These are phyloP conservation scores for Aspergillus saccharolyticus DNA, from an alignment of 495 filamentous ascomycete genomes.

Conservation along the genomic window DNA sequence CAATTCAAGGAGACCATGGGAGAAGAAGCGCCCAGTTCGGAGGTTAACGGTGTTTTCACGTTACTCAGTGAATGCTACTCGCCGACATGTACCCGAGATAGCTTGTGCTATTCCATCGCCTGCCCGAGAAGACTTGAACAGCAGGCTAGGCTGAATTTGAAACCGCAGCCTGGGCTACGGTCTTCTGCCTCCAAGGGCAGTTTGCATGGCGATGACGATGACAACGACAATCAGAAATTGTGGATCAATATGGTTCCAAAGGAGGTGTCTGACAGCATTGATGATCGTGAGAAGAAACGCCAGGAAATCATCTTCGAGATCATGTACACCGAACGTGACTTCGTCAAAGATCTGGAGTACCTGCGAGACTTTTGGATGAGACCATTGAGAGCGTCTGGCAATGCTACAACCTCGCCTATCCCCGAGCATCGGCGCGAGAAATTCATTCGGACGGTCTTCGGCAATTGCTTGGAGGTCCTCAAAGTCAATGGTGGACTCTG, in stretches of 20 bases:
- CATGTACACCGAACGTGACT: slow-evolving; percentile 98
- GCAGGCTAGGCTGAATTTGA: slow-evolving; percentile 86
- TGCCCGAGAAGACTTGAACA: slow-evolving; percentile 94
- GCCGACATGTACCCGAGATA: slow-evolving; percentile 91
- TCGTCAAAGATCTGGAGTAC: slow-evolving; percentile 98
- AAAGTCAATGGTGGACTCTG: slow-evolving; percentile 83
- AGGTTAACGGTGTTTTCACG: slow-evolving; percentile 96
- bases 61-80: slow-evolving; percentile 96
- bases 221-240: slow-evolving; percentile 92
- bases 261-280: slow-evolving; percentile 82
- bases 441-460: slow-evolving; percentile 92
- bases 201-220: slow-evolving; percentile 75
- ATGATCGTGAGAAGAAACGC: slow-evolving; percentile 90
- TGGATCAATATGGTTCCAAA: slow-evolving; percentile 99
- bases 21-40: slow-evolving; percentile 71
- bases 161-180: slow-evolving; percentile 81
- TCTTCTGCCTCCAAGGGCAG: slow-evolving; percentile 74
- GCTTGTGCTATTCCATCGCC: slow-evolving; percentile 96
- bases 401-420: slow-evolving; percentile 71
- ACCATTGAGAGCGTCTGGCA: slow-evolving; percentile 66
- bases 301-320: slow-evolving; percentile 98
- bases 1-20: slow-evolving; percentile 91
- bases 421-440: slow-evolving; percentile 81
- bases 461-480: slow-evolving; percentile 92
- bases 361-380: slow-evolving; percentile 98